Conservation (phyloP, 2,329 filamentous ascomycete genomes). For the Nemania sp. region DNA sequence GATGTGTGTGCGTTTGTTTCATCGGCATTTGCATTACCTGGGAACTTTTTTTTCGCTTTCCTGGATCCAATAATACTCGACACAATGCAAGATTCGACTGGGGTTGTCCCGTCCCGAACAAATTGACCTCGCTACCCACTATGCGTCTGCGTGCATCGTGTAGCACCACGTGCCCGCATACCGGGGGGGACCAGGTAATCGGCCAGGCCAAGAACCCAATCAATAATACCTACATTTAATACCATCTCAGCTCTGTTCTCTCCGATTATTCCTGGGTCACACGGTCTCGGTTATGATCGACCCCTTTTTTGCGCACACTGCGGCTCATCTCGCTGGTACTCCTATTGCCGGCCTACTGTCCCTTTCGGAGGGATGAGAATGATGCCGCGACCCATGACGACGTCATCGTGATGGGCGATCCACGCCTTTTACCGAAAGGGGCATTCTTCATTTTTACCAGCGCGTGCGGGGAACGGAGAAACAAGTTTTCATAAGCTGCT, state of each 20-base stretch:
- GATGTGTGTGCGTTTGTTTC: background rate
- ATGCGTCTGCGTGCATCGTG: slow-evolving; percentile 17
- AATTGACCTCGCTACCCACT: slow-evolving; percentile 8
- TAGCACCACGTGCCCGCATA: slow-evolving; percentile 21
- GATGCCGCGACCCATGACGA: background rate
- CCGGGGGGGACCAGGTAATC: slow-evolving; percentile 9
- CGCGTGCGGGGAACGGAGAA: slow-evolving; percentile 9
- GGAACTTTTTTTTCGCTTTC: background rate
- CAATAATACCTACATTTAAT: slow-evolving; percentile 9
- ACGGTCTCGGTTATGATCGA: background rate
- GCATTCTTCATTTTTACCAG: background rate
- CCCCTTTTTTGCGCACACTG: slow-evolving; percentile 1
- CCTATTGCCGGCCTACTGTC: background rate
- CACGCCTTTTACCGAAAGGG: slow-evolving; percentile 2
- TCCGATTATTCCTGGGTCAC: background rate
- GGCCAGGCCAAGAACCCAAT: slow-evolving; percentile 1
- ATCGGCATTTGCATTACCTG: slow-evolving; percentile 7
- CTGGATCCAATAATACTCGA: slow-evolving; percentile 1
- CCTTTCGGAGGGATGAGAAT: background rate
- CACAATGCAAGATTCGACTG: slow-evolving; percentile 19
- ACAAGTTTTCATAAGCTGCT: slow-evolving; percentile 6
- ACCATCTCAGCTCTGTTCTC: slow-evolving; percentile 9
- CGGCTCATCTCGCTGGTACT: slow-evolving; percentile 5
- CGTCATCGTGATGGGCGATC: slow-evolving; percentile 8
- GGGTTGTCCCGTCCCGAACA: slow-evolving; percentile 12